phyloP scores from a whole-genome alignment of 1,284 basidiomycete genomes.

The Meripilus lineatus region DNA sequence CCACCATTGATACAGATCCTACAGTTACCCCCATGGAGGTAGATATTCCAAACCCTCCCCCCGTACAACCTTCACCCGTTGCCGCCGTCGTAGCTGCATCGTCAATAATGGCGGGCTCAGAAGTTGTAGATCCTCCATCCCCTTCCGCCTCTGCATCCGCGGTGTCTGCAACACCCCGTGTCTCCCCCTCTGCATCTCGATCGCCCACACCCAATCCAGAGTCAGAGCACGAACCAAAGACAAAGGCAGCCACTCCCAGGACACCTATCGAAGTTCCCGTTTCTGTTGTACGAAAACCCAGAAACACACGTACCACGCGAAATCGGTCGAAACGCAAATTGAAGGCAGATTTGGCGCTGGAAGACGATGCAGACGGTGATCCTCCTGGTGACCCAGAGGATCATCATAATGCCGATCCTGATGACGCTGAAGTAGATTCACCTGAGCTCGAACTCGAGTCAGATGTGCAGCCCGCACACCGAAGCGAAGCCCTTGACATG shows the following conservation, averaged over 20 bases:
- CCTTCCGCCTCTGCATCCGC: slow-evolving; percentile 28
- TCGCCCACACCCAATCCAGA: slow-evolving; percentile 37
- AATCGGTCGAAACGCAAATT: slow-evolving; percentile 20
- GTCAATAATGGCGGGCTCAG: slow-evolving; percentile 48
- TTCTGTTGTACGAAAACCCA: slow-evolving; percentile 10
- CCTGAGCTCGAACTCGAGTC: slow-evolving; percentile 23
- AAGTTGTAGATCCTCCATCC: slow-evolving; percentile 35
- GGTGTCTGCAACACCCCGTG: slow-evolving; percentile 23
- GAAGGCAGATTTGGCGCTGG: slow-evolving; percentile 26
- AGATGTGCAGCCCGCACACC: slow-evolving; percentile 37
- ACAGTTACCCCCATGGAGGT: slow-evolving; percentile 25
- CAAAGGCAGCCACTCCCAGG: slow-evolving; percentile 25
- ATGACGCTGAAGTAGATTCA: slow-evolving; percentile 39
- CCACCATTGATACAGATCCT: slow-evolving; percentile 4
- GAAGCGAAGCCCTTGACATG: slow-evolving; percentile 75
- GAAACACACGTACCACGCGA: slow-evolving; percentile 13
- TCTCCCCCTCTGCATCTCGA: slow-evolving; percentile 36
- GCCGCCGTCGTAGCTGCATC: slow-evolving; percentile 37
- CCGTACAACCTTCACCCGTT: slow-evolving; percentile 31
- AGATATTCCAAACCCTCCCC: slow-evolving; percentile 25
- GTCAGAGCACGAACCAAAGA: slow-evolving; percentile 24
- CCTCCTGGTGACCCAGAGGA: slow-evolving; percentile 36
- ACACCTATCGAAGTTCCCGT: slow-evolving; percentile 18
- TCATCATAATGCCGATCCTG: slow-evolving; percentile 29
- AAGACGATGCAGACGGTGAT: slow-evolving; percentile 34